Evolutionary conservation across 345 rosid genomes (phyloP).

Genomic region (Heritiera fomes): DNA sequence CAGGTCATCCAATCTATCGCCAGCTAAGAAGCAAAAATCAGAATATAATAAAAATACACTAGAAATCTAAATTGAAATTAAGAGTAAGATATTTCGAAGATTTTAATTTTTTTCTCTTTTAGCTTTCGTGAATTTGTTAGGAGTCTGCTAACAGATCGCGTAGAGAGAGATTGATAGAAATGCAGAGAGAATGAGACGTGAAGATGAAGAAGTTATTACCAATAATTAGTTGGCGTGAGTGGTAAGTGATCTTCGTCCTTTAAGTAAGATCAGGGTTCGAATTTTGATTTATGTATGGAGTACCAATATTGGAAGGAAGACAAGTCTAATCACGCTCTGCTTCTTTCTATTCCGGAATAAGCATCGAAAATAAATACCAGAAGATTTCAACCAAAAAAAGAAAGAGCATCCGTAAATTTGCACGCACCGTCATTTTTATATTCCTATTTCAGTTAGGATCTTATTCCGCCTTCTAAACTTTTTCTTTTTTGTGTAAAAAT

Average conservation of each 20-base stretch:
- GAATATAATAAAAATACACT: constrained; percentile 16
- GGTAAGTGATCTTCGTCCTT: too few relatives aligned
- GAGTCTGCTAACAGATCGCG: constrained; percentile 7
- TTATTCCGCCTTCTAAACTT: neutral
- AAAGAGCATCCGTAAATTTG: neutral
- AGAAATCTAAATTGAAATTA: constrained; percentile 13
- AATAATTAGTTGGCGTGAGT: too few relatives aligned
- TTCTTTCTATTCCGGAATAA: too few relatives aligned
- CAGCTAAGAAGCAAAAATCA: constrained; percentile 4
- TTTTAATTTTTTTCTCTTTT: neutral
- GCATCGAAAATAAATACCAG: too few relatives aligned
- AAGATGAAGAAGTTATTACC: neutral
- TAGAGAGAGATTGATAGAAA: constrained; percentile 5
- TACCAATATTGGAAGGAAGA: too few relatives aligned
- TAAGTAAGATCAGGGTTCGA: too few relatives aligned
- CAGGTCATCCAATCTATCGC: neutral
- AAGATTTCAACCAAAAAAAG: too few relatives aligned
- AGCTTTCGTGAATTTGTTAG: neutral
- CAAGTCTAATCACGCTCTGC: too few relatives aligned
- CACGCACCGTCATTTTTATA: neutral
- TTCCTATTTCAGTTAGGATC: neutral
- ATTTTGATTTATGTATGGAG: too few relatives aligned
- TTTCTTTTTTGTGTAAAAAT: neutral
- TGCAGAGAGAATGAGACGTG: constrained; percentile 3
- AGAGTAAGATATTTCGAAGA: neutral